These are phyloP conservation scores for Jatropha curcas DNA, from an alignment of 345 rosid species.

Conservation along the genomic window DNA sequence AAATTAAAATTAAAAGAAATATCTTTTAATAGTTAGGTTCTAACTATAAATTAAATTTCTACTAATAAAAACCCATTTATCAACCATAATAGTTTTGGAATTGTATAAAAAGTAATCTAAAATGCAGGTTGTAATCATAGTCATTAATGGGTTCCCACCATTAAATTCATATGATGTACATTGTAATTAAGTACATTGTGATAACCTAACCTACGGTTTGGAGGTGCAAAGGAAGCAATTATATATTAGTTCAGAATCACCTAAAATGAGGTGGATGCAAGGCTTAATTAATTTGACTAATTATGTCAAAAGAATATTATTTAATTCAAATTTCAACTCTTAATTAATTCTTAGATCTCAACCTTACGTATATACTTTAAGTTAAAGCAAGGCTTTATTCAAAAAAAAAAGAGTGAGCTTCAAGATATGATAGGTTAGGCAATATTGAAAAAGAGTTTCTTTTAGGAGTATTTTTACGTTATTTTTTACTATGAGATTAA, in stretches of 20 bases:
- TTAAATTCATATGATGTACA: background rate
- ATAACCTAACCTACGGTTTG: background rate
- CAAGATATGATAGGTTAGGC: conserved; percentile 35
- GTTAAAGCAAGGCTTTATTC: conserved; percentile 40
- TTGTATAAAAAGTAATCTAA: background rate
- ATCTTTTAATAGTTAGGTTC: too few relatives aligned
- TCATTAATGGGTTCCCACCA: background rate
- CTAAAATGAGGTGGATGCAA: conserved; percentile 11
- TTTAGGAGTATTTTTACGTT: background rate
- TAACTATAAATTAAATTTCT: too few relatives aligned
- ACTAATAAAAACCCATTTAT: too few relatives aligned
- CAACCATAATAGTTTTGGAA: too few relatives aligned
- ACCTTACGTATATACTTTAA: conserved; percentile 31
- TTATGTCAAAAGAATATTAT: background rate
- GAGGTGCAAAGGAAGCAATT: background rate
- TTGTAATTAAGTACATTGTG: background rate
- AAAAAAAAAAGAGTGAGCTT: conserved; percentile 32
- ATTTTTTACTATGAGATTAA: conserved; percentile 22
- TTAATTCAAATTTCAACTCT: conserved; percentile 17
- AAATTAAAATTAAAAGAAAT: too few relatives aligned
- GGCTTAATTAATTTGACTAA: background rate
- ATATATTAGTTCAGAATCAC: background rate
- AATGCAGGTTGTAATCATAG: background rate
- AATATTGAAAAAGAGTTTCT: background rate
- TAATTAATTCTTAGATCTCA: conserved; percentile 24